Evolutionary conservation across 495 filamentous ascomycete genomes (phyloP).

Genomic region (Pseudomonodictys pantanalensis): DNA sequence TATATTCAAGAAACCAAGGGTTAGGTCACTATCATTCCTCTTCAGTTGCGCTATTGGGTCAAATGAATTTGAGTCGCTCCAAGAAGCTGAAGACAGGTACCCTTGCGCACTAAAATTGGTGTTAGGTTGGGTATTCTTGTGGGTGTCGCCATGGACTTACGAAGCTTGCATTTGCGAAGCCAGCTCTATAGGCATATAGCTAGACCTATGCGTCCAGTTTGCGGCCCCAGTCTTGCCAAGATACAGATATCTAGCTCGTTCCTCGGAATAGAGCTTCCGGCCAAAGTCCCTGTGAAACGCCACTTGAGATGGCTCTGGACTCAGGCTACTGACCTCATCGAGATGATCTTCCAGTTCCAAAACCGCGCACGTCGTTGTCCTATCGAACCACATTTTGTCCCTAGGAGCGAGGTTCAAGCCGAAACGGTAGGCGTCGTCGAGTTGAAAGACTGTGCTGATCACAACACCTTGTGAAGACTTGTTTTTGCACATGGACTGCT

Average conservation of each 20-base stretch:
- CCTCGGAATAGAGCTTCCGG: no score
- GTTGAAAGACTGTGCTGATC: not conserved
- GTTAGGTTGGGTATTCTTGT: no score
- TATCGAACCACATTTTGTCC: not conserved
- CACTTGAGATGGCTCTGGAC: not conserved
- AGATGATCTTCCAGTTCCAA: not conserved
- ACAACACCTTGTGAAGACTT: not conserved
- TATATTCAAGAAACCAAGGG: not conserved
- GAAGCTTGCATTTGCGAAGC: no score
- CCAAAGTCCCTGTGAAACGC: no score
- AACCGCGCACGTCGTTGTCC: not conserved
- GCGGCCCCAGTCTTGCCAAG: no score
- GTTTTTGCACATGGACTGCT: not conserved
- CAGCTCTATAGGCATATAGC: no score
- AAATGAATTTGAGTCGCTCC: constrained; percentile 1
- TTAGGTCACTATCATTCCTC: not conserved
- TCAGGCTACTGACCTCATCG: no score
- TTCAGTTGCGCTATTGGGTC: not conserved
- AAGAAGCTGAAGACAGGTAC: no score
- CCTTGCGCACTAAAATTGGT: no score
- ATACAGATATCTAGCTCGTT: no score
- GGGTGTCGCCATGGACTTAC: no score
- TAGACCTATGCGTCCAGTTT: no score
- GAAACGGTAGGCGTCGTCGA: not conserved
- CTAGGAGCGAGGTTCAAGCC: not conserved